Conservation (phyloP, 208 protist species). For the Angomonas ambiguus region DNA sequence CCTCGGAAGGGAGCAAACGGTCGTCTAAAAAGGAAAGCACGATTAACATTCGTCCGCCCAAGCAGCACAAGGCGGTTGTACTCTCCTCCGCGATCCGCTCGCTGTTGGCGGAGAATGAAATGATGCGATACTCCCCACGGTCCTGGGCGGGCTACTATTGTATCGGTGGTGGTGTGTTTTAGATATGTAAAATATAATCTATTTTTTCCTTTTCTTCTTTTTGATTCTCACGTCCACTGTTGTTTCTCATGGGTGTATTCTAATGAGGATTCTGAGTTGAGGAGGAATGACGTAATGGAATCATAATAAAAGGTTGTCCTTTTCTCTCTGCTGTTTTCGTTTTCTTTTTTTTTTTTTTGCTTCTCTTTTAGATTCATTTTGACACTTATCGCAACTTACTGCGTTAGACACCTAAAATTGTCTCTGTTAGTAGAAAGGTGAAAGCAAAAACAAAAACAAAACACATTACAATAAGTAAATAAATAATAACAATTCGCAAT, state of each 20-base stretch:
- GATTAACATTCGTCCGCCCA: not conserved
- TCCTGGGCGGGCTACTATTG: constrained; percentile 83
- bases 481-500: not conserved
- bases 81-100: constrained; percentile 64
- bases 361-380: no score
- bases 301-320: no score
- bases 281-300: no score
- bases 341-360: not conserved
- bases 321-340: not conserved
- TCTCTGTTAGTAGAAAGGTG: not conserved
- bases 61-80: constrained; percentile 49
- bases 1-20: constrained; percentile 5
- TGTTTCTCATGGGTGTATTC: no score
- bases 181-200: not conserved
- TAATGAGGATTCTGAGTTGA: no score
- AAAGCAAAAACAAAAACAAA: constrained; percentile 6
- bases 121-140: constrained; percentile 67
- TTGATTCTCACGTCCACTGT: no score
- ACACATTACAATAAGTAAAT: not conserved
- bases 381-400: no score
- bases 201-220: not conserved
- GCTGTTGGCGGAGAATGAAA: constrained; percentile 34
- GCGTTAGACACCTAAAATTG: not conserved
- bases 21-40: not conserved
- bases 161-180: constrained; percentile 54